Evolutionary conservation across 2,329 filamentous ascomycete genomes (phyloP).

Genomic region (Nigrospora sphaerica): DNA sequence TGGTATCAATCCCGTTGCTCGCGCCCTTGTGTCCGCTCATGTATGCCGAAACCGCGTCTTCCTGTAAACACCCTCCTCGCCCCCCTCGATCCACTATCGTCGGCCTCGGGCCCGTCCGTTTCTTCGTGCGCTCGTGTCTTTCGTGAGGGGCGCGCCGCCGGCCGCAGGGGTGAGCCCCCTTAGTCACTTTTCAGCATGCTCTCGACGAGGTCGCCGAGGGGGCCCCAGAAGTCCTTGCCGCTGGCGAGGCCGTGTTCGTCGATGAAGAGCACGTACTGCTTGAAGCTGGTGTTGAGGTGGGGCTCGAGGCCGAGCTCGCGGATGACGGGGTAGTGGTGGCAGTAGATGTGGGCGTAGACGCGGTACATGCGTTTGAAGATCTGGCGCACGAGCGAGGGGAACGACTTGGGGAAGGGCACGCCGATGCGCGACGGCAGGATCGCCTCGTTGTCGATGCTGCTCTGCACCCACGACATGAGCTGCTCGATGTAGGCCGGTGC

Average conservation of each 20-base stretch:
- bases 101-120: too few relatives aligned
- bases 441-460: conserved; percentile 89
- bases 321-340: conserved; percentile 97
- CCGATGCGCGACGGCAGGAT: conserved; percentile 94
- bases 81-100: too few relatives aligned
- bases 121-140: too few relatives aligned
- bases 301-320: conserved; percentile 92
- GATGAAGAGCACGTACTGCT: conserved; percentile 98
- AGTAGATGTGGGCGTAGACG: conserved; percentile 99
- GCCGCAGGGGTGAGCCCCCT: background rate
- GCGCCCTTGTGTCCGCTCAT: too few relatives aligned
- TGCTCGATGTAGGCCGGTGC: conserved; percentile 97
- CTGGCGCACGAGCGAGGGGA: conserved; percentile 80
- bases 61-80: too few relatives aligned
- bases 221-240: conserved; percentile 96
- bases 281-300: conserved; percentile 98
- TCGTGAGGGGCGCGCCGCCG: too few relatives aligned
- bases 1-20: too few relatives aligned
- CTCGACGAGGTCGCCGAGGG: conserved; percentile 89
- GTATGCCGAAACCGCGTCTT: too few relatives aligned
- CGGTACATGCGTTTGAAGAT: conserved; percentile 99
- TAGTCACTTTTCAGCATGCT: conserved; percentile 95
- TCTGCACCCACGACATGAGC: conserved; percentile 93
- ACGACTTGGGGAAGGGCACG: conserved; percentile 90
- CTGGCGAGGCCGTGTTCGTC: conserved; percentile 90